phyloP scores from a whole-genome alignment of 2,329 filamentous ascomycete species.

The Chrysosporium queenslandicum region DNA sequence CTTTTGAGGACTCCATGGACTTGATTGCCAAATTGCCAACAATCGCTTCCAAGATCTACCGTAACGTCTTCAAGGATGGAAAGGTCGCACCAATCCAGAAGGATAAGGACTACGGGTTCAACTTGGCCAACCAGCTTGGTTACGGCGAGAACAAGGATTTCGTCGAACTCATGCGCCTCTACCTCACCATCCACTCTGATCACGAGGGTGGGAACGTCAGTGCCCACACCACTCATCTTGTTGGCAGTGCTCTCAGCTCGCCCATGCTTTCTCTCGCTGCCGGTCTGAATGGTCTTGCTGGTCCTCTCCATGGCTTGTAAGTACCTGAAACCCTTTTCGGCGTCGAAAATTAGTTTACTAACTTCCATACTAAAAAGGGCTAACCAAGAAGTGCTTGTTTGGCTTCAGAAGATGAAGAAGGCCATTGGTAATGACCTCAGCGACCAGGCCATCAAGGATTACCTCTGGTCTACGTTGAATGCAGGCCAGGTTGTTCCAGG shows the following conservation, averaged over 20 bases:
- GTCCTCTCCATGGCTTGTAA: constrained; percentile 86
- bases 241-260: constrained; percentile 91
- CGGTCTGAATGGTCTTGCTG: constrained; percentile 94
- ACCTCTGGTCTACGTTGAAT: constrained; percentile 97
- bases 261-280: constrained; percentile 94
- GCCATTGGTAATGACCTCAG: constrained; percentile 84
- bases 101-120: constrained; percentile 99
- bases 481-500: constrained; percentile 90
- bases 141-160: constrained; percentile 94
- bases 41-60: constrained; percentile 97
- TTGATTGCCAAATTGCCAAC: constrained; percentile 98
- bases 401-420: constrained; percentile 99
- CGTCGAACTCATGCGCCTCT: constrained; percentile 94
- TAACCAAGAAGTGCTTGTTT: constrained; percentile 99
- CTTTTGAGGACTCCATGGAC: constrained; percentile 99
- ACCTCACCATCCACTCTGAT: constrained; percentile 99
- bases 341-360: neutral
- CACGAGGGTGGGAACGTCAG: constrained; percentile 99
- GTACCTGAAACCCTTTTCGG: constrained; percentile 15
- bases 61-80: constrained; percentile 99
- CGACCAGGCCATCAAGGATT: constrained; percentile 94
- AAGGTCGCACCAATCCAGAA: constrained; percentile 94
- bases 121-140: constrained; percentile 98
- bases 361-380: constrained; percentile 42
- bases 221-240: constrained; percentile 96